phyloP scores from a whole-genome alignment of 208 protist genomes.

The Trypanosoma cruzi region DNA sequence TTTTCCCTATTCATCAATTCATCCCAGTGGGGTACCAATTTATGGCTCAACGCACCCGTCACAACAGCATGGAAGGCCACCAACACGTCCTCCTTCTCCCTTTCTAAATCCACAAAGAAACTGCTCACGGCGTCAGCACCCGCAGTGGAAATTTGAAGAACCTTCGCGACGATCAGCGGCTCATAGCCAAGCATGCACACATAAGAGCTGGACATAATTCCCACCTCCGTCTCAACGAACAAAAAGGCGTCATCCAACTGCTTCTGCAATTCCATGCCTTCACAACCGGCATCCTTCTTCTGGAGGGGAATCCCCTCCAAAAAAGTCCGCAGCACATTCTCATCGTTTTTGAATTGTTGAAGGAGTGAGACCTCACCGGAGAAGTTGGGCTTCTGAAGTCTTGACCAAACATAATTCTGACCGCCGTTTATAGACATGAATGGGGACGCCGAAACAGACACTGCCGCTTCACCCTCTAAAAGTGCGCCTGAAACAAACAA shows the following conservation, averaged over 20 bases:
- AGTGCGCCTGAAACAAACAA: background rate
- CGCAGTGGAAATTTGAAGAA: constrained; percentile 8
- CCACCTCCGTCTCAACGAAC: constrained; percentile 20
- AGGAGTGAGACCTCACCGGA: background rate
- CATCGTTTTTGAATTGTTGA: constrained; percentile 6
- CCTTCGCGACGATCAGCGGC: constrained; percentile 14
- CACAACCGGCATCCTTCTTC: background rate
- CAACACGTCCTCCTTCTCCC: constrained; percentile 9
- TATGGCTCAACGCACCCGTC: constrained; percentile 4
- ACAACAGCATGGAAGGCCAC: constrained; percentile 16
- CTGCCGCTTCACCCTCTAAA: background rate
- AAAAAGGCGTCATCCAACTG: constrained; percentile 8
- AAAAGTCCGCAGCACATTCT: constrained; percentile 6
- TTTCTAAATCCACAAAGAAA: background rate
- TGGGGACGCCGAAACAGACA: background rate
- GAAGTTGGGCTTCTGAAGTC: background rate
- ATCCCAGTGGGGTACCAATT: constrained; percentile 17
- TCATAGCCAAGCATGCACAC: constrained; percentile 13
- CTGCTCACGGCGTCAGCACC: constrained; percentile 1
- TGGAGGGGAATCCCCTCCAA: background rate
- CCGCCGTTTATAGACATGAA: background rate
- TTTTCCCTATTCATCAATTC: constrained; percentile 4
- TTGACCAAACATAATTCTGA: constrained; percentile 4
- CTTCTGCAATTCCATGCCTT: background rate
- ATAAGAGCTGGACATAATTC: constrained; percentile 16